Conservation (phyloP, 257 asterid genomes). For the Przewalskia tangutica region DNA sequence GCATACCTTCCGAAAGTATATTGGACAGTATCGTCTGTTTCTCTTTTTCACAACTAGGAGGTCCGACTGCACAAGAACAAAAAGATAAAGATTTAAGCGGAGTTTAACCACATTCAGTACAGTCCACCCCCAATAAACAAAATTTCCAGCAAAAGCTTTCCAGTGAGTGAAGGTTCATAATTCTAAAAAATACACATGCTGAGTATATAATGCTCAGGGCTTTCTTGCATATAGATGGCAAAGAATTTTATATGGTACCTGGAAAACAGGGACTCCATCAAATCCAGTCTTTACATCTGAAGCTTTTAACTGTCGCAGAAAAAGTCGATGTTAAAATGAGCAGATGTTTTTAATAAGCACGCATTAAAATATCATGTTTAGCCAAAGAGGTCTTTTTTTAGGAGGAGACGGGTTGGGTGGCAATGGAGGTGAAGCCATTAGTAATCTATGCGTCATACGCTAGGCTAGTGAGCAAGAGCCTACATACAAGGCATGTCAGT, state of each 20-base stretch:
- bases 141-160: not conserved
- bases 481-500: not conserved
- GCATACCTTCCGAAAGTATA: constrained; percentile 81
- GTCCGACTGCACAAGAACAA: constrained; percentile 60
- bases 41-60: constrained; percentile 79
- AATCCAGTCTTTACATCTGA: constrained; percentile 53
- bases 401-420: not conserved
- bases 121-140: not conserved
- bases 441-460: not conserved
- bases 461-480: not conserved
- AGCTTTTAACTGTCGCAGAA: constrained; percentile 51
- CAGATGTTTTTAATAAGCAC: not conserved
- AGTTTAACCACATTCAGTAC: not conserved
- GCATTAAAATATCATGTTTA: not conserved
- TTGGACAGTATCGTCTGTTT: constrained; percentile 65
- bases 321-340: not conserved
- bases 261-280: constrained; percentile 98
- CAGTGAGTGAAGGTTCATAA: not conserved
- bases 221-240: not conserved
- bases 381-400: not conserved
- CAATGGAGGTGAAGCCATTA: not conserved
- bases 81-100: not conserved
- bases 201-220: not conserved
- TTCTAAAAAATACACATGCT: not conserved
- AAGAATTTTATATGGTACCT: constrained; percentile 31